These are phyloP conservation scores for Cordyceps farinosa DNA, from an alignment of 2,329 filamentous ascomycete species.

Conservation along the genomic window DNA sequence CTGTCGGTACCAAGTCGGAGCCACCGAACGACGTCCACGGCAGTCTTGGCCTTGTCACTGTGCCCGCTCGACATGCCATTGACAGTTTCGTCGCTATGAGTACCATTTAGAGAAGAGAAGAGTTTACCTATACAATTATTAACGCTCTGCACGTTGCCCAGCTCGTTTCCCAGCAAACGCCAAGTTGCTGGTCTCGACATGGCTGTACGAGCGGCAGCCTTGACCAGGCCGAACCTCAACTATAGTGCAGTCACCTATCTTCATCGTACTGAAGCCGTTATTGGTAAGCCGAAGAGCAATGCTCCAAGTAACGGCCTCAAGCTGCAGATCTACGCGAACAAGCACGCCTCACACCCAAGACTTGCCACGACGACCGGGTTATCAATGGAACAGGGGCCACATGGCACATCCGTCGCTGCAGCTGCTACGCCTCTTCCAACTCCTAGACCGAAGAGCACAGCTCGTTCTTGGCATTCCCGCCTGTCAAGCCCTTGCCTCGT, in stretches of 20 bases:
- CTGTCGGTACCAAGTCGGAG: background rate
- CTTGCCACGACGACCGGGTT: background rate
- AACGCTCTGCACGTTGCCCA: too few relatives aligned
- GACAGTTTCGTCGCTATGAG: background rate
- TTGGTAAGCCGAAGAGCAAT: background rate
- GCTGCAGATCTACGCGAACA: background rate
- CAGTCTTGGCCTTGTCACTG: background rate
- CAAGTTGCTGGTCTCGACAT: too few relatives aligned
- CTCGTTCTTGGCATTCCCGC: constrained; percentile 6
- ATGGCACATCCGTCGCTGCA: background rate
- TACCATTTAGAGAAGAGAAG: too few relatives aligned
- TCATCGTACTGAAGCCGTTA: too few relatives aligned
- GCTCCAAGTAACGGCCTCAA: too few relatives aligned
- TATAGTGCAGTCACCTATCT: too few relatives aligned
- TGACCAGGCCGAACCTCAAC: too few relatives aligned
- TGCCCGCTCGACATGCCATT: background rate
- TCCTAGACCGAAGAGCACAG: constrained; percentile 14
- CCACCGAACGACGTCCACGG: background rate
- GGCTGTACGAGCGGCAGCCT: too few relatives aligned
- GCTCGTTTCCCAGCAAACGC: too few relatives aligned
- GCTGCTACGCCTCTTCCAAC: background rate
- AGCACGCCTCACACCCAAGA: background rate
- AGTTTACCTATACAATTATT: too few relatives aligned
- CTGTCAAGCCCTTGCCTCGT: background rate
- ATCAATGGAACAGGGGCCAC: background rate